Evolutionary conservation across 768 basidiomycete genomes (phyloP).

Genomic region (Auricularia heimuer): DNA sequence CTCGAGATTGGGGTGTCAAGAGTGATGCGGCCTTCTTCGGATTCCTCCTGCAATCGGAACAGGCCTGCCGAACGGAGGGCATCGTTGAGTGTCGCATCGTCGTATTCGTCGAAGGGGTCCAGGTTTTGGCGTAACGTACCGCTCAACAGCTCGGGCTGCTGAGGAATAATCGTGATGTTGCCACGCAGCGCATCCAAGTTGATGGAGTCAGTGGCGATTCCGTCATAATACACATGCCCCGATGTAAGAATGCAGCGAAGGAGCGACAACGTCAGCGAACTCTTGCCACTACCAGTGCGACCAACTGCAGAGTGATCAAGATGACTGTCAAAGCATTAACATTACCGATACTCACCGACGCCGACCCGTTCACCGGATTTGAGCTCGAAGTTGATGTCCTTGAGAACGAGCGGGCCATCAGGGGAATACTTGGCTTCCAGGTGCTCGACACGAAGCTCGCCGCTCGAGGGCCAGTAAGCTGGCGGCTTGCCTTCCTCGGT

Average conservation of each 20-base stretch:
- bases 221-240: conserved; percentile 47
- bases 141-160: conserved; percentile 43
- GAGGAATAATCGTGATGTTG: conserved; percentile 51
- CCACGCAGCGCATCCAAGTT: conserved; percentile 45
- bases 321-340: background rate
- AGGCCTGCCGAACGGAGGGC: conserved; percentile 41
- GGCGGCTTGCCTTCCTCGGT: conserved; percentile 38
- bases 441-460: conserved; percentile 40
- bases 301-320: conserved; percentile 32
- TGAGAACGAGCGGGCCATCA: conserved; percentile 51
- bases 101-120: conserved; percentile 49
- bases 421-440: conserved; percentile 40
- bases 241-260: conserved; percentile 48
- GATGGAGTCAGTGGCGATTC: conserved; percentile 34
- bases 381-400: conserved; percentile 41
- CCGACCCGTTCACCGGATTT: conserved; percentile 50
- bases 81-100: conserved; percentile 41
- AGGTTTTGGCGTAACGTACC: conserved; percentile 49
- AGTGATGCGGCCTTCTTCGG: conserved; percentile 28
- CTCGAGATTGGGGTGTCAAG: conserved; percentile 36
- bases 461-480: conserved; percentile 55
- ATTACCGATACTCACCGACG: conserved; percentile 28
- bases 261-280: conserved; percentile 43
- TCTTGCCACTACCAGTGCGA: conserved; percentile 50
- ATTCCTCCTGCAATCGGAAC: conserved; percentile 29